Evolutionary conservation across 768 basidiomycete genomes (phyloP).

Genomic region (Chiua virens): DNA sequence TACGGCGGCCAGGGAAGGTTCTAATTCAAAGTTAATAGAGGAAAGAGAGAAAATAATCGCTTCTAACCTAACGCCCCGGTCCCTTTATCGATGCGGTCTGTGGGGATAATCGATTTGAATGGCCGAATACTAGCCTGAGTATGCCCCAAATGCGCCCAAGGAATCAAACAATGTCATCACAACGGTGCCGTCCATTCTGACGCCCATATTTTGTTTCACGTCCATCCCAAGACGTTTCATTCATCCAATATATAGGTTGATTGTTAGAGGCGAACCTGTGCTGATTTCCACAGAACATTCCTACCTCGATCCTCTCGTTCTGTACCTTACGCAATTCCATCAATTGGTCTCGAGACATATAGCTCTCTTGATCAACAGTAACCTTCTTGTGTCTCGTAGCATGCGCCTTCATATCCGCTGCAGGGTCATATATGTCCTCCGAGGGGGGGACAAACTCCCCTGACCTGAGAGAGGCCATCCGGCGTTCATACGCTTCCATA

Average conservation of each 20-base stretch:
- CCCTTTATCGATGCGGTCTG: too few species aligned
- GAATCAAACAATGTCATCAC: too few species aligned
- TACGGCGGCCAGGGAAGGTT: too few species aligned
- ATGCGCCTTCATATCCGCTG: conserved; percentile 80
- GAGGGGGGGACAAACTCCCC: conserved; percentile 78
- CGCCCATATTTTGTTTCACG: conserved; percentile 79
- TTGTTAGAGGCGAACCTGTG: neutral
- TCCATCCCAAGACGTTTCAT: conserved; percentile 91
- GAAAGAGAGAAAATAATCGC: too few species aligned
- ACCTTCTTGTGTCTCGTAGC: conserved; percentile 69
- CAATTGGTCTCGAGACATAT: conserved; percentile 76
- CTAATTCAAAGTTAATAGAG: too few species aligned
- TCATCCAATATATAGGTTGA: conserved; percentile 57
- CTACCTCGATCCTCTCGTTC: conserved; percentile 79
- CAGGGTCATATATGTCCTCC: conserved; percentile 77
- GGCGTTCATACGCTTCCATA: conserved; percentile 79
- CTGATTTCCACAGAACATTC: conserved; percentile 7
- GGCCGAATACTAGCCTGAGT: too few species aligned
- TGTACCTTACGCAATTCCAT: conserved; percentile 81
- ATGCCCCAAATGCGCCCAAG: too few species aligned
- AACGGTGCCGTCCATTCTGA: conserved; percentile 72
- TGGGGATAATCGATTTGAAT: too few species aligned
- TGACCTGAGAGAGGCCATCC: conserved; percentile 82
- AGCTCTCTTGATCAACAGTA: conserved; percentile 65
- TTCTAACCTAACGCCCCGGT: too few species aligned